Evolutionary conservation across 306 rosid genomes (phyloP).

Genomic region (Acacia acuminata): DNA sequence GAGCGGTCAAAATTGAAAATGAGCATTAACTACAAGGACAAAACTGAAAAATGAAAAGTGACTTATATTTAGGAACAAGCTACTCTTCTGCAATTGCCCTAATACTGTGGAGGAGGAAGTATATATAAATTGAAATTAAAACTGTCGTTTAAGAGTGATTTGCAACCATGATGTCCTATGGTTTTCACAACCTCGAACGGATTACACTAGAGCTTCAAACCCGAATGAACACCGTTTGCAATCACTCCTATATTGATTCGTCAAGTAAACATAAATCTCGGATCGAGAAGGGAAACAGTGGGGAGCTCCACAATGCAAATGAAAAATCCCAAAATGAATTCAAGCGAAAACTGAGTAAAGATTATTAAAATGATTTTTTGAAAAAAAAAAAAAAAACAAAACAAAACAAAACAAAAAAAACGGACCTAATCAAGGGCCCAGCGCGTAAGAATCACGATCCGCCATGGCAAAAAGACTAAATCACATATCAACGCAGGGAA

Average conservation of each 20-base stretch:
- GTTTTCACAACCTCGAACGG: background rate
- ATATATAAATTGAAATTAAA: background rate
- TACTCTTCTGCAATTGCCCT: no score
- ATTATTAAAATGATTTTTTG: background rate
- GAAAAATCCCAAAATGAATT: background rate
- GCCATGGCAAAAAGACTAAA: slow-evolving; percentile 49
- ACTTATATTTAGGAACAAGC: no score
- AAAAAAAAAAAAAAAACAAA: background rate
- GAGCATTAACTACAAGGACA: no score
- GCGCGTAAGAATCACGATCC: slow-evolving; percentile 56
- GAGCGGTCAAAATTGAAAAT: no score
- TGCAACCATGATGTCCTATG: background rate
- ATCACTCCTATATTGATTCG: background rate
- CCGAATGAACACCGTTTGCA: background rate
- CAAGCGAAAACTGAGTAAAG: background rate
- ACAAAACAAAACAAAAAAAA: background rate
- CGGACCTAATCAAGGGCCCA: slow-evolving; percentile 51
- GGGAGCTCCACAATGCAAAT: background rate
- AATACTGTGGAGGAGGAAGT: no score
- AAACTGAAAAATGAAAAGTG: no score
- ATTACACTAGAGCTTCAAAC: background rate
- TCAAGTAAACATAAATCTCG: background rate
- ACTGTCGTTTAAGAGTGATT: background rate
- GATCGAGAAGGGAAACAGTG: background rate
- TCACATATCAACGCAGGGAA: slow-evolving; percentile 27